Conservation (phyloP, 2,329 filamentous ascomycete genomes). For the Diaporthe sp. region DNA sequence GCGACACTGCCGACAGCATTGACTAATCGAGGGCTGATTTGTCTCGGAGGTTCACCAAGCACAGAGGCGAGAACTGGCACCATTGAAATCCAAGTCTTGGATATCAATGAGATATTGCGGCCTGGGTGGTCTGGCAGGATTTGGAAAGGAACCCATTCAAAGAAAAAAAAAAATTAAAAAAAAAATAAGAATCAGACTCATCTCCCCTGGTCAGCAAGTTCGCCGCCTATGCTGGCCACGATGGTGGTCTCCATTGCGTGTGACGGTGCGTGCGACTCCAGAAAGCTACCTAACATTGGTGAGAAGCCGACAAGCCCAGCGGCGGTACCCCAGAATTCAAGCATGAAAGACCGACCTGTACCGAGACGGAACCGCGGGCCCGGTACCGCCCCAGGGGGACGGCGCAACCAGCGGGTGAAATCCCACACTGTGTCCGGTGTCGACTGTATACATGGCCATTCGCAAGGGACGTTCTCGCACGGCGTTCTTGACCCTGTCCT, state of each 20-base stretch:
- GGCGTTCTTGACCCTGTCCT: background rate
- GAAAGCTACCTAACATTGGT: too few relatives aligned
- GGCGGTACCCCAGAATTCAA: background rate
- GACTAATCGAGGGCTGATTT: too few relatives aligned
- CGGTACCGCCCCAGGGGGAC: background rate
- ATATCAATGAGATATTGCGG: too few relatives aligned
- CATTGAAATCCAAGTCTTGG: too few relatives aligned
- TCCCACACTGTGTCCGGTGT: slow-evolving; percentile 17
- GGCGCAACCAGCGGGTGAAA: background rate
- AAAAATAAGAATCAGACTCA: background rate
- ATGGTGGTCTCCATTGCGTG: background rate
- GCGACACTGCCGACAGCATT: background rate
- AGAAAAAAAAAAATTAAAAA: too few relatives aligned
- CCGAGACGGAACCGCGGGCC: background rate
- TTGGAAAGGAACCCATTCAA: background rate
- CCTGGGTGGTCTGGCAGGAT: background rate
- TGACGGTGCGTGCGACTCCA: background rate
- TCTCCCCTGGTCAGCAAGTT: background rate
- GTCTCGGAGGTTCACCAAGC: background rate
- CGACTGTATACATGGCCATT: background rate
- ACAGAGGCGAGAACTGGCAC: too few relatives aligned
- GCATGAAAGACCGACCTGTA: background rate
- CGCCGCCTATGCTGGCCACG: background rate
- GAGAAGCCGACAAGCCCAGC: background rate
- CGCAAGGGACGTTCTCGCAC: background rate